A percentile compares a stretch with the other conserved stretches of the same genome.
Evolutionary conservation across 2,329 filamentous ascomycete genomes (phyloP).

Genomic region (Sporothrix inflata): DNA sequence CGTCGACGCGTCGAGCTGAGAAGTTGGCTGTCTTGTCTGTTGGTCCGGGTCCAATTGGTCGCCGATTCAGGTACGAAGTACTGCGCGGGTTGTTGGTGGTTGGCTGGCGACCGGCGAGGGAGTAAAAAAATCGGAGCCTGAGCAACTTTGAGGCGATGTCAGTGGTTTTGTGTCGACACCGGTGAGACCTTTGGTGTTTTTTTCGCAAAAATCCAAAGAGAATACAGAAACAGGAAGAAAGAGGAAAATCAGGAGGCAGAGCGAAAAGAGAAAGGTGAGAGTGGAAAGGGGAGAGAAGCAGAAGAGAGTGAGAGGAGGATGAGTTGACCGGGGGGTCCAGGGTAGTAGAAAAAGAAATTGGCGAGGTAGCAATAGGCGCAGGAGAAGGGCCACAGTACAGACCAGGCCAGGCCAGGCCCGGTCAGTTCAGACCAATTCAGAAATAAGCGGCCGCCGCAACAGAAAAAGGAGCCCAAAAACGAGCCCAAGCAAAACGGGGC

Average conservation of each 20-base stretch:
- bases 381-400: constrained; percentile 17
- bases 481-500: constrained; percentile 9
- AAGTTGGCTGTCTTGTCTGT: not conserved
- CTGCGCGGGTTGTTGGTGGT: not conserved
- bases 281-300: constrained; percentile 10
- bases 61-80: constrained; percentile 2
- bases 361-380: constrained; percentile 21
- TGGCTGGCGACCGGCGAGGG: not conserved
- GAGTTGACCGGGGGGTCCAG: constrained; percentile 16
- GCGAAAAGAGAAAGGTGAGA: not conserved
- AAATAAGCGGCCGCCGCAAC: constrained; percentile 16
- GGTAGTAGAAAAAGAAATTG: constrained; percentile 25
- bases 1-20: not conserved
- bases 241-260: constrained; percentile 10
- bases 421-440: not conserved
- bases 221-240: constrained; percentile 11
- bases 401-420: not conserved
- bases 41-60: constrained; percentile 3
- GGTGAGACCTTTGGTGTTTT: constrained; percentile 20
- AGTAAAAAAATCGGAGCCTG: not conserved
- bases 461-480: not conserved
- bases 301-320: constrained; percentile 10
- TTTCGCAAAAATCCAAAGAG: constrained; percentile 2
- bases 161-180: constrained; percentile 13
- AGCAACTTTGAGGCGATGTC: constrained; percentile 3